Evolutionary conservation across 176 grass and related monocot species (phyloP).

Genomic region (Aegilops umbellulata): DNA sequence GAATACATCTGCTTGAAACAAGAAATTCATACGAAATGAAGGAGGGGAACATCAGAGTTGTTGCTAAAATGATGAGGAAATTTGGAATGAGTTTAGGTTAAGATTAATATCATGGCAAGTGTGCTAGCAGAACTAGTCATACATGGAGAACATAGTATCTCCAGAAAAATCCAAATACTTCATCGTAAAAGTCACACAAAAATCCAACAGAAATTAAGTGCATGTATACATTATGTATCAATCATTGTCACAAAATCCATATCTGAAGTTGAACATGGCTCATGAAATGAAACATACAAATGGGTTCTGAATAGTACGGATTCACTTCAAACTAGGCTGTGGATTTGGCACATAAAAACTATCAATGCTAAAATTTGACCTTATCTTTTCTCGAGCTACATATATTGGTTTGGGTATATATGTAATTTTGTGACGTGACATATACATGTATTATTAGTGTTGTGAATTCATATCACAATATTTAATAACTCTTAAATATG

Average conservation of each 20-base stretch:
- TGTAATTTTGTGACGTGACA: too few species aligned
- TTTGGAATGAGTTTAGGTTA: background rate
- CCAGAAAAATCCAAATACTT: too few species aligned
- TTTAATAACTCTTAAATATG: too few species aligned
- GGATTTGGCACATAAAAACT: too few species aligned
- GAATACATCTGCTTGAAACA: background rate
- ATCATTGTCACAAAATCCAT: background rate
- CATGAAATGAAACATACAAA: background rate
- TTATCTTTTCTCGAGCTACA: too few species aligned
- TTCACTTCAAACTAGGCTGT: too few species aligned
- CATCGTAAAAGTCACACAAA: background rate
- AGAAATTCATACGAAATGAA: background rate
- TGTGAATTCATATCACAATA: too few species aligned
- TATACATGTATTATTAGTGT: too few species aligned
- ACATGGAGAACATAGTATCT: background rate
- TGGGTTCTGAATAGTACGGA: too few species aligned
- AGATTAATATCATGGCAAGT: background rate
- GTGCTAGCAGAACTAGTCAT: background rate
- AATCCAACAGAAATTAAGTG: background rate
- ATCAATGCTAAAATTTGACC: too few species aligned
- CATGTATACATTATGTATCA: background rate
- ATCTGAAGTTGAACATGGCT: background rate
- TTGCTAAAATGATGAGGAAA: background rate
- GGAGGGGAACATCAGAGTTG: background rate
- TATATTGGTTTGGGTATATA: too few species aligned